These are phyloP conservation scores for Scedosporium boydii DNA, from an alignment of 2,329 filamentous ascomycete genomes.

Conservation along the genomic window DNA sequence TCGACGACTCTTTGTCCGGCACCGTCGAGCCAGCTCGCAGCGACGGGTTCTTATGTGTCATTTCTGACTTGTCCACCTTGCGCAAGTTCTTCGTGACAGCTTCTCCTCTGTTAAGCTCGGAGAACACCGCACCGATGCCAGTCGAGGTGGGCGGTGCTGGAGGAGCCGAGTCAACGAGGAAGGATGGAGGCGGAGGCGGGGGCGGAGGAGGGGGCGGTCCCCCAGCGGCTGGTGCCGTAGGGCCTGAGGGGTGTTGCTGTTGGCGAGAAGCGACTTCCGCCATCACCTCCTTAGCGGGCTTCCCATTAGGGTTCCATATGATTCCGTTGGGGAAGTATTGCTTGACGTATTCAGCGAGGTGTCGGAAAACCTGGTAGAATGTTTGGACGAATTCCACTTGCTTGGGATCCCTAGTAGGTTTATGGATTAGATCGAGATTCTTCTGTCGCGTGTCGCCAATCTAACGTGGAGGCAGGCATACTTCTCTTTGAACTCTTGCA, in stretches of 20 bases:
- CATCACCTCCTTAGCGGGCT: conserved; percentile 58
- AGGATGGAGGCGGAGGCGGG: conserved; percentile 59
- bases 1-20: conserved; percentile 43
- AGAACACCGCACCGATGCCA: conserved; percentile 82
- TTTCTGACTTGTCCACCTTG: conserved; percentile 90
- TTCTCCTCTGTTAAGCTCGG: conserved; percentile 80
- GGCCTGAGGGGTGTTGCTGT: conserved; percentile 9
- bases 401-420: conserved; percentile 52
- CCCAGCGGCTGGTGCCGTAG: conserved; percentile 39
- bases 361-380: conserved; percentile 86
- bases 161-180: conserved; percentile 38
- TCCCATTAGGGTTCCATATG: conserved; percentile 74
- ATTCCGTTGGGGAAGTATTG: conserved; percentile 72
- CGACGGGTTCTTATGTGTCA: conserved; percentile 97
- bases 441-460: background rate
- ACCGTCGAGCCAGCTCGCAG: conserved; percentile 67
- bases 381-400: conserved; percentile 84
- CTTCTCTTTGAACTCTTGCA: conserved; percentile 80
- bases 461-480: conserved; percentile 14
- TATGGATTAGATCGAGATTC: background rate
- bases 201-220: conserved; percentile 55
- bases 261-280: conserved; percentile 41
- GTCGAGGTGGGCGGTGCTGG: conserved; percentile 27
- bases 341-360: conserved; percentile 75
- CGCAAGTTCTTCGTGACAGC: conserved; percentile 79